Base-by-base conservation (phyloP, 192 early-diverging fungal species). In the Gaertneriomyces sp. region DNA sequence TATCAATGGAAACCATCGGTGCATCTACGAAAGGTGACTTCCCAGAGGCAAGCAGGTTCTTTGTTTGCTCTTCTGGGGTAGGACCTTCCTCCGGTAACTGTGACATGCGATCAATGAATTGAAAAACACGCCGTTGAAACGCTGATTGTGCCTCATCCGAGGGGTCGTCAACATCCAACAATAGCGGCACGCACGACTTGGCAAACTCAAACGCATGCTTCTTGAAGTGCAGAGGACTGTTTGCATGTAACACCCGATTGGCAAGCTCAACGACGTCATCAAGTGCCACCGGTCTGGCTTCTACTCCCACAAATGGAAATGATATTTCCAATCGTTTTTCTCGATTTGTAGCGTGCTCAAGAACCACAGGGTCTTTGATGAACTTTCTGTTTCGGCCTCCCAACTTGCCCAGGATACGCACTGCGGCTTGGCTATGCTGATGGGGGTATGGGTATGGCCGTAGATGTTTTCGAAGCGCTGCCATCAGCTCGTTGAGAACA, bases 371-470 rank as follows among this genome's bases (percentile, higher is more conserved):
- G 43, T 86, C 87, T 56, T 86, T 84, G 17, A 98, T 75, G 80
- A 93, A 86, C 41, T 91, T 78, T 49, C 96, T 84, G 74, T 99
- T 99, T 25, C 94, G 78, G 2, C 98, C 98, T n/a, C 98, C 98
- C 39, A 99, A 85, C 72, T 98, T 98, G 7, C 98, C 98, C 1
- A 99, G 77, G 54, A 99, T 98, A 12, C 93, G 81, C 63, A 93
- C 87, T 4, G 96, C 90, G 4, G 89, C 87, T 62, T 91, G 85
- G 40, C 89, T 90, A 63, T 96, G 93, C 8, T 77, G 74, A 20
- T 82, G 87, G 61, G 88, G 89, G 74, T 96, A 95, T 4, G 94
- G 93, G 0, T 85, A 72, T 14, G 93, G 94, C 49, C 87, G 85
- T 20, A 99, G 79, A 66, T 98, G 98, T 58, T 83, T 88, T 90